A percentile compares a stretch with the other conserved stretches of the same genome.
Evolutionary conservation across 208 protist genomes (phyloP).

Genomic region (Polymyxa betae): DNA sequence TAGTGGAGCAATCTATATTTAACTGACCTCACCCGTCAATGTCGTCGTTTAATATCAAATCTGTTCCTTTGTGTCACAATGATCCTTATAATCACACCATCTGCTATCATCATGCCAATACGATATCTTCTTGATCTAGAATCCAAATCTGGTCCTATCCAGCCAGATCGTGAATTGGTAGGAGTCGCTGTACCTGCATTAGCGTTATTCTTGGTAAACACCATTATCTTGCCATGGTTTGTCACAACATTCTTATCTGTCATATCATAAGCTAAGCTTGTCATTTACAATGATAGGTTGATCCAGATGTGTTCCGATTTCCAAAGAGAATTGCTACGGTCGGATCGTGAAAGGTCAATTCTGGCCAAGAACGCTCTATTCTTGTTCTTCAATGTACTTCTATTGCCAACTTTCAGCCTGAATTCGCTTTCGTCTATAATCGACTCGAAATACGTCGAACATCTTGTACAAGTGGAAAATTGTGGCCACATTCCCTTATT

Average conservation of each 20-base stretch:
- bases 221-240: conserved; percentile 38
- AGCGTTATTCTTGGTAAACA: conserved; percentile 48
- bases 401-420: conserved; percentile 17
- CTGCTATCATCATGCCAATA: background rate
- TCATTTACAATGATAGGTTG: background rate
- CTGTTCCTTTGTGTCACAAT: background rate
- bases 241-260: too few species aligned
- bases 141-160: background rate
- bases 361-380: conserved; percentile 25
- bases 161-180: background rate
- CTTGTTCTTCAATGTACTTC: conserved; percentile 31
- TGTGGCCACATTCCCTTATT: conserved; percentile 1
- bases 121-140: background rate
- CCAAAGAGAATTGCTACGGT: conserved; percentile 8
- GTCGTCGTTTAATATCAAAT: background rate
- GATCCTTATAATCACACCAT: conserved; percentile 37
- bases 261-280: background rate
- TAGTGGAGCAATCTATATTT: background rate
- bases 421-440: background rate
- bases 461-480: background rate
- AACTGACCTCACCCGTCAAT: background rate
- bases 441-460: conserved; percentile 20
- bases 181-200: background rate
- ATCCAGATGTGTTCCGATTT: conserved; percentile 13
- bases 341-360: background rate